Base-by-base conservation (phyloP, 768 basidiomycete species). In the Holtermannia corniformis region DNA sequence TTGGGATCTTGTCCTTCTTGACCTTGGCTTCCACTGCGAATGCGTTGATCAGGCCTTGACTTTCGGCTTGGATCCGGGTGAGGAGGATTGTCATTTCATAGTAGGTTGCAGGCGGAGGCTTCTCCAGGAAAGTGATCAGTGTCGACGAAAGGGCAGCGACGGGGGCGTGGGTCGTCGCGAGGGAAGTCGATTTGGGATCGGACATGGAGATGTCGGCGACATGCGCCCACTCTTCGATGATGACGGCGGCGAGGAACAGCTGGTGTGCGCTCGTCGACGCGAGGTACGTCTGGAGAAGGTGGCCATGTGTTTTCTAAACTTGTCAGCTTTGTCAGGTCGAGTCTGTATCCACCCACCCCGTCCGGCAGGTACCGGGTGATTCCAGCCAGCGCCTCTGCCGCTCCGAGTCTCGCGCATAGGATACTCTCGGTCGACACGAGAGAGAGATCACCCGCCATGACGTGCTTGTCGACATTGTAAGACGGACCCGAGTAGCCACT, bases 391-490 rank as follows among this genome's bases (percentile, higher is more conserved):
- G 89, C 87, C 1, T 79, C 81, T 1, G 88, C 84, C 3, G 83
- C 80, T 5, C 85, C 81, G 4, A 96, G 72, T 21, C 92, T 78
- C 16, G 87, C 88, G 57, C 85, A 82, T 52, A 92, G 68, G 32
- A 89, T 81, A 3, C 81, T 74, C 62, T 95, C 90, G 21, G 79
- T 73, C 4, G 83, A 76, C 26, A 97, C 79, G 32, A 99, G 76
- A 0, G 87, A 82, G 41, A 90, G 75, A 68, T 99, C 95, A 66
- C 96, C 92, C 3, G 80, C 77, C 21, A 96, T 77, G 83, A 97
- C 90, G 54, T 85, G 86, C 77, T 90, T 97, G 75, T 99, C 95
- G 26, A 97, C 88, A 62, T 95, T 91, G 68, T 97, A 88, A 44
- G 82, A 79, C 79, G 50, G 32, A 37, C 32, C 32, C 7, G 32